Base-by-base conservation (phyloP, 257 asterid genomes). In the Echites panduratus region DNA sequence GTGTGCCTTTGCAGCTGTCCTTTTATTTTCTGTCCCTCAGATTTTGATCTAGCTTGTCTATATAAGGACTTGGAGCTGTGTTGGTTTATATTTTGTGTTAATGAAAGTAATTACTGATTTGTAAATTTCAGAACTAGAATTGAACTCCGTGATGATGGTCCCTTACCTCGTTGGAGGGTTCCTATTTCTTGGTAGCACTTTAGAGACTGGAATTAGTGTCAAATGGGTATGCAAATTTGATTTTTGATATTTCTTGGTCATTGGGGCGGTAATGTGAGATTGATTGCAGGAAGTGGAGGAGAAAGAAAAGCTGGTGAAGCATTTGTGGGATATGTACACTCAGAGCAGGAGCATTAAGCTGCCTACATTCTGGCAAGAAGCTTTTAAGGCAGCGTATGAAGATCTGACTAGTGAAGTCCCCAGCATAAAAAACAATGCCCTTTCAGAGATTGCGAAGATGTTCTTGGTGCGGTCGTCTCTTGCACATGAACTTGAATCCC, bases 311-410 rank as follows among this genome's bases (percentile, higher is more conserved):
- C 76, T 80, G 86, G 99, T 90, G 77, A 84, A 80, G 86, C 96
- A 86, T 73, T 90, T 90, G 96, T 92, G 99, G 99, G 85, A 92
- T 81, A 85, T 81, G 10, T 95, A 95, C 85, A 86, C 84, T 68
- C 99, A 92, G 79, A 87, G 87, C 74, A 82, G 80, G 67, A 80
- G 68, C 26, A 76, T 71, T 57, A 72, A 83, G 79, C 75, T 95
- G 71, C 97, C 92, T 32, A 83, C 85, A 44, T 95, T 95, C 82
- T 95, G 99, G 99, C 83, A 87, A 76, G 90, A 87, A 8, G 98
- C 99, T 26, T 95, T 92, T 50, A 92, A 89, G 80, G 99, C 99
- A 47, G 99, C 99, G 0, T 95, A 90, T 71, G 89, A 88, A 71
- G 96, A 95, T 71, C 71, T 95, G 88, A 89, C 83, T 16, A 87